Evolutionary conservation across 1,284 basidiomycete genomes (phyloP).

Genomic region (Ganoderma boninense): DNA sequence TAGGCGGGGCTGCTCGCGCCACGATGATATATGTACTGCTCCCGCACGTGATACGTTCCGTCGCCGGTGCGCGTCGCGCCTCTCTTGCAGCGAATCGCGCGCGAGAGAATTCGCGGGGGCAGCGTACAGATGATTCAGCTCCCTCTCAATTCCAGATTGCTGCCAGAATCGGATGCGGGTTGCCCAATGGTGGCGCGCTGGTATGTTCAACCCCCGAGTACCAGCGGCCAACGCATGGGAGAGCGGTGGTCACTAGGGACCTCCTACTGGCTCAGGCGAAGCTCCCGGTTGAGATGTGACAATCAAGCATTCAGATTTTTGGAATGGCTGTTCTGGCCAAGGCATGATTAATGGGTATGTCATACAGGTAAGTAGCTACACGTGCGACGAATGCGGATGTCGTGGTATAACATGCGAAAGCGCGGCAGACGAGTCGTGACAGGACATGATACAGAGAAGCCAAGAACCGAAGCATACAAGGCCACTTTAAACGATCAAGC

Average conservation of each 20-base stretch:
- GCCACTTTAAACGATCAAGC: constrained; percentile 12
- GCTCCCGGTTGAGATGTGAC: constrained; percentile 11
- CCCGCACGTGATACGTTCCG: constrained; percentile 30
- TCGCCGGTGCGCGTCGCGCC: constrained; percentile 11
- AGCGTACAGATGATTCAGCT: constrained; percentile 30
- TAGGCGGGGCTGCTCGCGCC: constrained; percentile 26
- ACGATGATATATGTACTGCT: constrained; percentile 33
- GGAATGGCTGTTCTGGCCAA: not conserved
- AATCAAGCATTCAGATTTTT: not conserved
- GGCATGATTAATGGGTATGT: constrained; percentile 24
- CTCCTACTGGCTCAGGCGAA: constrained; percentile 27
- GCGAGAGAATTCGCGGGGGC: constrained; percentile 16
- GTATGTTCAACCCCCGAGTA: constrained; percentile 21
- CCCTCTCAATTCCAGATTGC: constrained; percentile 30
- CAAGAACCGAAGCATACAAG: constrained; percentile 1
- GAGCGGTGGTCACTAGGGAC: constrained; percentile 15
- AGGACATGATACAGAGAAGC: not conserved
- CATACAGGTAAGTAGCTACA: constrained; percentile 26
- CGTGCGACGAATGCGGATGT: constrained; percentile 26
- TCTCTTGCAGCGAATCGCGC: constrained; percentile 28
- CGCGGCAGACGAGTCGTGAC: constrained; percentile 6
- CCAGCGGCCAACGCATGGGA: constrained; percentile 10
- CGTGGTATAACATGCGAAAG: constrained; percentile 31
- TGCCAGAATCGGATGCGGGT: not conserved
- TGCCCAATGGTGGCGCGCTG: constrained; percentile 25